These are phyloP conservation scores for Poa pratensis DNA, from an alignment of 176 grass and related monocot species.

Conservation along the genomic window DNA sequence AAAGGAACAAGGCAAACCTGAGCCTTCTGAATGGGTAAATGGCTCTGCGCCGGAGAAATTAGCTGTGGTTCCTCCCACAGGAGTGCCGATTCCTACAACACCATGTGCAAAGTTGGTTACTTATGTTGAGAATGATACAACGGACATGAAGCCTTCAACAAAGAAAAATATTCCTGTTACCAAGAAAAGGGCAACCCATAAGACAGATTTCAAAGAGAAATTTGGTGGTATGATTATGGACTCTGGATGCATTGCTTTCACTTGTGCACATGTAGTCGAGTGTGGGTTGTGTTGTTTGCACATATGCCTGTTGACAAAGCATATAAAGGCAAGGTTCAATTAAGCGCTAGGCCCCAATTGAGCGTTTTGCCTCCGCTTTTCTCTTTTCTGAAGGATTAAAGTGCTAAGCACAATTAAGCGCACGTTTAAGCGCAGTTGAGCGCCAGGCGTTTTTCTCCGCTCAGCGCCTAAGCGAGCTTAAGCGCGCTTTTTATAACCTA, in stretches of 20 bases:
- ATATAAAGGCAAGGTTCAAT: not conserved
- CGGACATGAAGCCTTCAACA: slow-evolving; percentile 23
- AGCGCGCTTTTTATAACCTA: no score
- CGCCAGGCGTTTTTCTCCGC: no score
- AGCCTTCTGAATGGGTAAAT: slow-evolving; percentile 30
- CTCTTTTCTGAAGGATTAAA: no score
- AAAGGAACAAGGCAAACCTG: slow-evolving; percentile 20
- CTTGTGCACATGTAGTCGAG: slow-evolving; percentile 22
- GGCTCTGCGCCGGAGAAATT: not conserved
- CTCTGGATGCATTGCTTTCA: slow-evolving; percentile 23
- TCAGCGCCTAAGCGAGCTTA: no score
- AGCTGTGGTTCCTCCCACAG: slow-evolving; percentile 8
- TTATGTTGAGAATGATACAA: slow-evolving; percentile 4
- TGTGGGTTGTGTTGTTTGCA: slow-evolving; percentile 25
- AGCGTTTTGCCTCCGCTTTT: no score
- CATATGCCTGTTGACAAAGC: slow-evolving; percentile 36
- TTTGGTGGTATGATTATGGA: slow-evolving; percentile 52
- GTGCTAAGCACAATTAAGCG: no score
- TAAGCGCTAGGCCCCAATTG: no score
- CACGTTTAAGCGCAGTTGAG: no score
- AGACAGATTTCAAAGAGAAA: slow-evolving; percentile 35
- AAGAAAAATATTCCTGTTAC: slow-evolving; percentile 38
- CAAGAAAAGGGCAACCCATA: slow-evolving; percentile 46
- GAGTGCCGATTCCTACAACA: slow-evolving; percentile 13
- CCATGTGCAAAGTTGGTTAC: slow-evolving; percentile 35